Evolutionary conservation across 2,329 filamentous ascomycete species (phyloP), one percentile per base, ranked within the genome.

Genomic region (Penicillium sp.): DNA sequence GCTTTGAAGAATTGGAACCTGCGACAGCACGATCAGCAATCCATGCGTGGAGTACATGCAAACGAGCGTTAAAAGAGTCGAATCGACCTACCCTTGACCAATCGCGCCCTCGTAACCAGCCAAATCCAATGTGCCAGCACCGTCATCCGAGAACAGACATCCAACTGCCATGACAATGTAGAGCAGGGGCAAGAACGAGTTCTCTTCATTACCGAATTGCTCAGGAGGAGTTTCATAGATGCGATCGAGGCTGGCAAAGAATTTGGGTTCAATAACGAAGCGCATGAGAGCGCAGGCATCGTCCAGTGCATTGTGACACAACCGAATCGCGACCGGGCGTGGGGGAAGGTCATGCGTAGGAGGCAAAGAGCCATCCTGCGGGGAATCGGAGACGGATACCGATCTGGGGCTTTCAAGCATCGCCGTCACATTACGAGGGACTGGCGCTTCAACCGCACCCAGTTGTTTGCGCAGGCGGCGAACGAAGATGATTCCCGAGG

Each of bases 401-500:
- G 88, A 85, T 53, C 83, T 84, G 2, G 91, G 89, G 27, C 89
- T 90, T 61, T 92, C 90, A 50, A 93, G 81, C 61, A 86, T 83
- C 62, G 84, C 79, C 11, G 82, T 81, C 64, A 85, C 69, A 60
- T 75, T 41, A 6, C 50, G 80, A 75, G 78, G 82, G 72, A 61
- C 81, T 74, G 54, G 84, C 86, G 18, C 87, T 82, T 61, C 85
- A 71, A 69, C 75, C 77, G 68, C 88, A 50, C 91, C 89, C 65
- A 97, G 91, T 70, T 96, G 90, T 69, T 96, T 90, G 69, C 92
- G 89, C 84, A 99, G 89, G 55, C 91, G 87, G 63, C 87, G 86
- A 67, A 97, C 84, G 73, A 97, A 99, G 62, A 94, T 91, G 44
- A 93, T 85, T 2, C 94, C 93, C 0, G 95, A 98, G 0, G 94